Percentiles rank a stretch among this genome's conserved stretches.
Evolutionary conservation across 768 basidiomycete genomes (phyloP).

Genomic region (Leccinum rimulosum): DNA sequence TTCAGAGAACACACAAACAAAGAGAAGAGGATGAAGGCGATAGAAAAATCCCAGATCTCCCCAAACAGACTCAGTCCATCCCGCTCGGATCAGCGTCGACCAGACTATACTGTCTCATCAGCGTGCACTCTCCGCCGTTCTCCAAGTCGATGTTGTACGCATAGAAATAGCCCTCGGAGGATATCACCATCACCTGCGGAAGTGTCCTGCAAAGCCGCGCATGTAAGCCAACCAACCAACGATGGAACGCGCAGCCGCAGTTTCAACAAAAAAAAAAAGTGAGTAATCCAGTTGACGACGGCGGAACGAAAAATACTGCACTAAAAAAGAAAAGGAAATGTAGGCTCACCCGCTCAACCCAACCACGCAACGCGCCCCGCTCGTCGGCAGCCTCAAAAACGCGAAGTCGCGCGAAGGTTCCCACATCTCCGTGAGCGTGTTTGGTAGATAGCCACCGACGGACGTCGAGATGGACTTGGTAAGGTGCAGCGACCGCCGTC

Average conservation of each 20-base stretch:
- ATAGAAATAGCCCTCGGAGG: constrained; percentile 94
- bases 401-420: constrained; percentile 96
- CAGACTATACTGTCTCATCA: constrained; percentile 88
- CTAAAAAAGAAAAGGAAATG: constrained; percentile 12
- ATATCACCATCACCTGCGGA: constrained; percentile 97
- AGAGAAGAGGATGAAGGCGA: not conserved
- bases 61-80: constrained; percentile 26
- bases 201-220: constrained; percentile 57
- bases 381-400: constrained; percentile 75
- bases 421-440: constrained; percentile 92
- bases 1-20: not conserved
- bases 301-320: not conserved
- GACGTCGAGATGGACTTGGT: constrained; percentile 75
- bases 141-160: constrained; percentile 95
- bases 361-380: constrained; percentile 81
- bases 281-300: not conserved
- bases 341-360: constrained; percentile 76
- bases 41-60: not conserved
- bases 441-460: constrained; percentile 82
- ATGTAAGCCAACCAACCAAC: not conserved
- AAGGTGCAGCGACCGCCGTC: constrained; percentile 70
- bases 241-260: not conserved
- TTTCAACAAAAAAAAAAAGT: not conserved
- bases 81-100: constrained; percentile 28
- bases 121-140: constrained; percentile 89